phyloP scores from a whole-genome alignment of 108 stramenopile species.

The Pseudonitzschia multiseries region DNA sequence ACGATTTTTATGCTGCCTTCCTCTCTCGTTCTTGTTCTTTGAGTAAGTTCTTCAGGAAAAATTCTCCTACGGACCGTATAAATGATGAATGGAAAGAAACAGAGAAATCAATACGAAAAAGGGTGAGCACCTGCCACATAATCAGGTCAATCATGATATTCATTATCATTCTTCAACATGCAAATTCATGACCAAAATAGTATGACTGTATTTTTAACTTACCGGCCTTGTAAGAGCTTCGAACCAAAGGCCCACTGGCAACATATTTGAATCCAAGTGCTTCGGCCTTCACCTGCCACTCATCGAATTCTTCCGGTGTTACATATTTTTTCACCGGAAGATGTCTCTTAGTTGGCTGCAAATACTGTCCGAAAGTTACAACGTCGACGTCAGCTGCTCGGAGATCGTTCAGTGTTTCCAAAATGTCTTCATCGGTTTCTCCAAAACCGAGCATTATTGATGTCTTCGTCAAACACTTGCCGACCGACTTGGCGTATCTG shows the following conservation, averaged over 20 bases:
- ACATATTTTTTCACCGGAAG: constrained; percentile 94
- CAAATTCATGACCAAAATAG: constrained; percentile 24
- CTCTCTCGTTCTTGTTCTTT: constrained; percentile 45
- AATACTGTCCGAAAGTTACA: constrained; percentile 98
- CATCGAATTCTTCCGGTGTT: constrained; percentile 93
- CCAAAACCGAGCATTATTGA: constrained; percentile 95
- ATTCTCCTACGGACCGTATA: no score
- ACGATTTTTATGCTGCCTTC: background rate
- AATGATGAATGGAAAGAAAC: background rate
- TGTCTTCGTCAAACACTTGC: constrained; percentile 83
- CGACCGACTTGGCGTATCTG: constrained; percentile 84
- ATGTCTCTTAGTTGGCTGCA: constrained; percentile 91
- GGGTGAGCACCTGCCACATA: background rate
- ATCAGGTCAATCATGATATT: background rate
- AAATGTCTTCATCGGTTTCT: constrained; percentile 92
- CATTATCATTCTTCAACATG: background rate
- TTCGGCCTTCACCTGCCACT: constrained; percentile 87
- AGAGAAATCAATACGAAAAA: background rate
- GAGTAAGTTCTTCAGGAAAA: constrained; percentile 92
- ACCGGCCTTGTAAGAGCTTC: constrained; percentile 93
- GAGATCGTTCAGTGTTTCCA: constrained; percentile 82
- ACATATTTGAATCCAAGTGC: constrained; percentile 95
- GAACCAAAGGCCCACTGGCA: constrained; percentile 94
- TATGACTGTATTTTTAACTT: constrained; percentile 21
- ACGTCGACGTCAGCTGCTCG: constrained; percentile 89